phyloP scores from a whole-genome alignment of 116 monocot genomes.

The Posidonia oceanica region DNA sequence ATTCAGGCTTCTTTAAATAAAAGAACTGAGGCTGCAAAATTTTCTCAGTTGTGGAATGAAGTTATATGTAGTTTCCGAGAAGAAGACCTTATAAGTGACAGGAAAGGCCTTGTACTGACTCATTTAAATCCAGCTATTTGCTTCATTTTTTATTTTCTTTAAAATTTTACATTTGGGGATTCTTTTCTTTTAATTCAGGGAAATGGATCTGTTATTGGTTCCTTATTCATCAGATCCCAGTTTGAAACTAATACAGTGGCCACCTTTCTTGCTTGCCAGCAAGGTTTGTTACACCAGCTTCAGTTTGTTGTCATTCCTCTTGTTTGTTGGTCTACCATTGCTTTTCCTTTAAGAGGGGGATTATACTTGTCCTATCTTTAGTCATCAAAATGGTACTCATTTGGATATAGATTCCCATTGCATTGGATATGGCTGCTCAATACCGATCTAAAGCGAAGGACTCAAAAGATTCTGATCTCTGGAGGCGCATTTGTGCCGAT shows the following conservation, averaged over 20 bases:
- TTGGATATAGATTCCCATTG: slow-evolving; percentile 77
- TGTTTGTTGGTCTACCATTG: not conserved
- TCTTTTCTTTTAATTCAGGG: slow-evolving; percentile 44
- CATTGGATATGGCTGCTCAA: slow-evolving; percentile 95
- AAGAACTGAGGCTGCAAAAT: slow-evolving; percentile 93
- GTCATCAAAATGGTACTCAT: not conserved
- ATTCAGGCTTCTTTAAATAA: slow-evolving; percentile 72
- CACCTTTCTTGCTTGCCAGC: slow-evolving; percentile 98
- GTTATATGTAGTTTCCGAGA: slow-evolving; percentile 92
- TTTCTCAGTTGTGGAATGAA: slow-evolving; percentile 99
- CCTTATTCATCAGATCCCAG: slow-evolving; percentile 93
- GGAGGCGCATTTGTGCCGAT: slow-evolving; percentile 96
- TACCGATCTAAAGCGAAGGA: slow-evolving; percentile 50
- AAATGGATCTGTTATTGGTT: slow-evolving; percentile 92
- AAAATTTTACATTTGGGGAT: not conserved
- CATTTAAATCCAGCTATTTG: not conserved
- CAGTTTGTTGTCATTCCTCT: not conserved
- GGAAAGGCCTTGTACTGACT: slow-evolving; percentile 26
- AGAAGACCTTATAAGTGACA: slow-evolving; percentile 97
- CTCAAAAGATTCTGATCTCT: slow-evolving; percentile 70
- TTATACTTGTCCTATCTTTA: not conserved
- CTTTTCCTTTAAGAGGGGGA: not conserved
- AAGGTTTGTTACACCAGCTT: slow-evolving; percentile 46
- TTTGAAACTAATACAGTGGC: slow-evolving; percentile 94
- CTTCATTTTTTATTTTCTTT: not conserved